A percentile compares a stretch with the other conserved stretches of the same genome.
These are phyloP conservation scores for Pluteus cervinus DNA, from an alignment of 768 basidiomycete genomes.

Conservation along the genomic window DNA sequence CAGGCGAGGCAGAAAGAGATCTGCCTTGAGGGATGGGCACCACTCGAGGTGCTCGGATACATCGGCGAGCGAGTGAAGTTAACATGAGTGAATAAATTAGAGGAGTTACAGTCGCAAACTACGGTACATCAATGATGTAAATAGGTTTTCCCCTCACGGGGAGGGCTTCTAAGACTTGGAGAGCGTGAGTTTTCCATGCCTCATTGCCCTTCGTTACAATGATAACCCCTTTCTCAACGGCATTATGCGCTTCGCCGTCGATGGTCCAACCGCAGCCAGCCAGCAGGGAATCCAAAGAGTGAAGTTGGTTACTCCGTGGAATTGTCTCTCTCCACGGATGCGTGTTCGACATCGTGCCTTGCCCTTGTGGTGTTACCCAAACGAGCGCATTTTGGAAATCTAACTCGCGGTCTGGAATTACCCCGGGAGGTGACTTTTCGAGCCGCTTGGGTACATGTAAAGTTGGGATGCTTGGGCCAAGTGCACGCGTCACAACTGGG, in stretches of 20 bases:
- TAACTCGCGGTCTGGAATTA: too few relatives aligned
- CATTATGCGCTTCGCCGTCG: conserved; percentile 3
- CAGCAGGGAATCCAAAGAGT: conserved; percentile 39
- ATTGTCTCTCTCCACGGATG: conserved; percentile 27
- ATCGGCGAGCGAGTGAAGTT: background rate
- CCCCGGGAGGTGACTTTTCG: too few relatives aligned
- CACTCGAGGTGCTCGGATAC: background rate
- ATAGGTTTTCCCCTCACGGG: too few relatives aligned
- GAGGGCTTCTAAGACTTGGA: too few relatives aligned
- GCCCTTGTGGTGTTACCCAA: conserved; percentile 27
- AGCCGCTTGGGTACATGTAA: too few relatives aligned
- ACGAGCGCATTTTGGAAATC: conserved; percentile 16
- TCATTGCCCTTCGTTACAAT: conserved; percentile 27
- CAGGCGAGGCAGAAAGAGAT: conserved; percentile 23
- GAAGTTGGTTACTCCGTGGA: conserved; percentile 26
- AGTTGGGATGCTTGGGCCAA: too few relatives aligned
- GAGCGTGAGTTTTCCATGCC: too few relatives aligned
- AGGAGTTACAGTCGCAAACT: too few relatives aligned
- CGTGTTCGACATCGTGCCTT: too few relatives aligned
- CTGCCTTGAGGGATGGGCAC: background rate
- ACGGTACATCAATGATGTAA: too few relatives aligned
- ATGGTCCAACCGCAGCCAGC: conserved; percentile 39
- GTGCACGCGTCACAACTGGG: too few relatives aligned
- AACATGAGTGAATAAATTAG: background rate
- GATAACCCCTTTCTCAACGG: conserved; percentile 26